Conservation (phyloP, 768 basidiomycete species). For the Pulveroboletus sp. region DNA sequence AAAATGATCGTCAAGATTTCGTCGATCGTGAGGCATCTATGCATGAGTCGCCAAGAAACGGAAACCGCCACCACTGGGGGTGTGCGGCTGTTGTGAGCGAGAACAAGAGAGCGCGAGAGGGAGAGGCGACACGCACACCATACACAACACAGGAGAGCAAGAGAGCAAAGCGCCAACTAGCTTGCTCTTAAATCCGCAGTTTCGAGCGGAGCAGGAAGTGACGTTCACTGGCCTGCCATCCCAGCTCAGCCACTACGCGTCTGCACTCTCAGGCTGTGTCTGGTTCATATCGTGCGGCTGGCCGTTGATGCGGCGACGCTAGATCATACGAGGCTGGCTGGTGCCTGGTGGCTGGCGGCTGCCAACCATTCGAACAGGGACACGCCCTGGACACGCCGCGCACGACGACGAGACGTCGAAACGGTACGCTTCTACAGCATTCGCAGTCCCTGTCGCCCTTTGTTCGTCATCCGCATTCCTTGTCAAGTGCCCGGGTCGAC, state of each 20-base stretch:
- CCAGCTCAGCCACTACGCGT: neutral
- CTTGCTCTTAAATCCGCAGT: slow-evolving; percentile 8
- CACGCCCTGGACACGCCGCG: neutral
- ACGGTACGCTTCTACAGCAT: too few species aligned
- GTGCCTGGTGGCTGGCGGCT: slow-evolving; percentile 13
- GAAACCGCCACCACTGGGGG: slow-evolving; percentile 13
- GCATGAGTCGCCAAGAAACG: slow-evolving; percentile 24
- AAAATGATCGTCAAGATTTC: slow-evolving; percentile 31
- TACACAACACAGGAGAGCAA: slow-evolving; percentile 20
- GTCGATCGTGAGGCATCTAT: slow-evolving; percentile 31
- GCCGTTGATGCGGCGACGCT: slow-evolving; percentile 5
- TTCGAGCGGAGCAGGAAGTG: slow-evolving; percentile 23
- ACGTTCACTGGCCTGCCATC: slow-evolving; percentile 1
- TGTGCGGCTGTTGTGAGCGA: neutral
- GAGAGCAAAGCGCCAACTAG: slow-evolving; percentile 15
- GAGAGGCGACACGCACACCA: slow-evolving; percentile 15
- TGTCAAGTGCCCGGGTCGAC: too few species aligned
- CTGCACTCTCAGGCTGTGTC: slow-evolving; percentile 13
- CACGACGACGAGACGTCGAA: too few species aligned
- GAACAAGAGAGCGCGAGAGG: too few species aligned
- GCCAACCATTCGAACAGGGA: neutral
- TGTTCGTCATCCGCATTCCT: too few species aligned
- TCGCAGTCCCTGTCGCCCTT: too few species aligned
- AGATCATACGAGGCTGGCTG: slow-evolving; percentile 8
- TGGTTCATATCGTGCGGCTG: slow-evolving; percentile 14